Evolutionary conservation across 1,284 basidiomycete species (phyloP), one percentile per base, ranked within the genome.

Genomic region (Ustilago sp.): DNA sequence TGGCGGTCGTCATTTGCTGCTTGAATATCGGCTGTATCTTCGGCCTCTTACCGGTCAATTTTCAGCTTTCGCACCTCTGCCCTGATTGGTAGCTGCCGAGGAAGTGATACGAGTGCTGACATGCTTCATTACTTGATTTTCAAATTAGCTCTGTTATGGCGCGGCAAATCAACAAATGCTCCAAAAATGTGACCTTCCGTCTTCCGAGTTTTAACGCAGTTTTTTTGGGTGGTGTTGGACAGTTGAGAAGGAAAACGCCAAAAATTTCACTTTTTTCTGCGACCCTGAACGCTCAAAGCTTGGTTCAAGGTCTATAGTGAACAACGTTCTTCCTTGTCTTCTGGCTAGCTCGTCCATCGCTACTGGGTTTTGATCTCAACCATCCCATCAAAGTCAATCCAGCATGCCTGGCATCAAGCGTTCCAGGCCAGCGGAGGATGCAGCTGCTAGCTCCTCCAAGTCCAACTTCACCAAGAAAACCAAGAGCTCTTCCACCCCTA

Each of bases 381-480:
- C 50, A 55, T n/a, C 54, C 38, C 28, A 50, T 12, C 48, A 13
- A 50, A 28, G 58, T 28, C 36, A 41, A 56, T 34, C 9, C 58
- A 73, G 13, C 35, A 79, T 79, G 77, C 77, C 77, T 55, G 77
- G 77, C n/a, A 56, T 79, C 55, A 79, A 79, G 59, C 56, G 77
- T 43, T 74, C 63, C 35, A 72, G 74, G 63, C 69, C 70, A 43
- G 39, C 56, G 56, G 67, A 74, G 47, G 75, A 67, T 53, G 67
- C 59, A 9, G 63, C 61, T 17, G 67, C 72, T 19, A 62, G 65
- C 60, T 66, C 68, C 61, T 75, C 73, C 45, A 68, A 67, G 52
- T 38, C 51, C 52, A 60, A 9, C 38, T n/a, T 39, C 4, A 53
- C 60, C 52, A 63, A 64, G 63, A 64, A 77, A 61, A 52, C 63